Base-by-base conservation (phyloP, 257 asterid species). In the Capsicum chinense region DNA sequence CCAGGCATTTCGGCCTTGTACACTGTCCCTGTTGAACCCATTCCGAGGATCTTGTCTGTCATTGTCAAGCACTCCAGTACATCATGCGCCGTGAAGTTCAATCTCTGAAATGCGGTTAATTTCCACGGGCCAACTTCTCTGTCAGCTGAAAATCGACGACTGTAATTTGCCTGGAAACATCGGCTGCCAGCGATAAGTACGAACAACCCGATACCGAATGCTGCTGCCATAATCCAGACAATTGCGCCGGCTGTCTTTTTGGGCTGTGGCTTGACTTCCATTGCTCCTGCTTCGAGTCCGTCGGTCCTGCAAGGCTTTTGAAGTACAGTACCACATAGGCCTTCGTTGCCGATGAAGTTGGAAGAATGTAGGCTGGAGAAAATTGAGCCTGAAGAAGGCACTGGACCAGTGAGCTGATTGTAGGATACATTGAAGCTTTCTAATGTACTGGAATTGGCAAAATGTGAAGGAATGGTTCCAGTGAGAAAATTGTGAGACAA, bases 1-100 rank as follows among this genome's bases (percentile, higher is more conserved):
- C 95, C 93, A 11, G 95, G 98, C 98, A 97, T 92, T 76, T 92
- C 97, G 4, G 98, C 98, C 84, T 92, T 94, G 94, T 93, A 97
- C 5, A 97, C 98, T 0, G 98, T 92, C 54, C 98, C 99, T 0
- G 97, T 85, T 6, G 98, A 88, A 37, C 99, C 99, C 95, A 92
- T 90, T 39, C 98, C 99, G 4, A 97, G 35, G 33, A 97, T 86
- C 90, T 89, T 90, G n/a, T 95, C 91, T 3, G 92, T 88, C 89
- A 63, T 73, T 6, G 88, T 84, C 16, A 93, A 58, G 56, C 95
- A 90, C 86, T 94, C 95, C 7, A 92, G 26, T 0, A 97, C 95
- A 67, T 97, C 97, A 26, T 90, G 95, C 4, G 95, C 97, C 17
- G 98, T 88, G 94, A 92, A 97, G 80, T 90, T 93, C 62, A 97